Conservation (phyloP, 108 stramenopile species). For the Nitzschia sp. region DNA sequence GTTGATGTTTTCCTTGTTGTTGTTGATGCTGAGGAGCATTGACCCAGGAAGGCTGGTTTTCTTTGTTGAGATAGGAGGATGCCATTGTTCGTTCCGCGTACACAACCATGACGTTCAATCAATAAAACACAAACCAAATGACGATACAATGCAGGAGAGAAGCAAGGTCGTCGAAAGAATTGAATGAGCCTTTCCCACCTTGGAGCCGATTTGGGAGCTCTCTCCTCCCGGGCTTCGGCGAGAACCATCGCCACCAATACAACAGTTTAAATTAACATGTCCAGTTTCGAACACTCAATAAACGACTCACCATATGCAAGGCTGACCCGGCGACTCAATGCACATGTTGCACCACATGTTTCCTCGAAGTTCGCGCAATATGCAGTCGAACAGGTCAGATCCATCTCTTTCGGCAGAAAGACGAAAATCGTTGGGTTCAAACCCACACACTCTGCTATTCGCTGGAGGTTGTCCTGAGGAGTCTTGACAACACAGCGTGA, state of each 20-base stretch:
- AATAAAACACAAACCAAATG: slow-evolving; percentile 1
- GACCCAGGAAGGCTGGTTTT: slow-evolving; percentile 17
- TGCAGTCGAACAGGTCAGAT: too few relatives aligned
- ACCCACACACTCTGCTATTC: too few relatives aligned
- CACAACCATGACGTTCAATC: too few relatives aligned
- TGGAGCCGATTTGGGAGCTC: too few relatives aligned
- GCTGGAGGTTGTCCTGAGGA: too few relatives aligned
- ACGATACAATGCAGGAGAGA: background rate
- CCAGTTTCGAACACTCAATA: background rate
- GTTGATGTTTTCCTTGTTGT: slow-evolving; percentile 4
- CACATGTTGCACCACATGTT: too few relatives aligned
- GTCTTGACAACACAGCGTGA: background rate
- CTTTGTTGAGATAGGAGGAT: slow-evolving; percentile 14
- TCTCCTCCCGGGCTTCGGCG: background rate
- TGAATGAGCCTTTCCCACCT: background rate
- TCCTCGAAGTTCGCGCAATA: too few relatives aligned
- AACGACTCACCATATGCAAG: slow-evolving; percentile 1
- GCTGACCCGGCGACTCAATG: too few relatives aligned
- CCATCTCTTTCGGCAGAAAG: too few relatives aligned
- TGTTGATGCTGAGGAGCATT: slow-evolving; percentile 16
- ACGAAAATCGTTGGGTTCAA: too few relatives aligned
- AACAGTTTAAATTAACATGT: slow-evolving; percentile 5
- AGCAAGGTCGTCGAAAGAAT: background rate
- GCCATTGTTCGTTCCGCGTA: slow-evolving; percentile 7
- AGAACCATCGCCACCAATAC: background rate